These are phyloP conservation scores for Hypsizygus marmoreus DNA, from an alignment of 768 basidiomycete species.

Conservation along the genomic window DNA sequence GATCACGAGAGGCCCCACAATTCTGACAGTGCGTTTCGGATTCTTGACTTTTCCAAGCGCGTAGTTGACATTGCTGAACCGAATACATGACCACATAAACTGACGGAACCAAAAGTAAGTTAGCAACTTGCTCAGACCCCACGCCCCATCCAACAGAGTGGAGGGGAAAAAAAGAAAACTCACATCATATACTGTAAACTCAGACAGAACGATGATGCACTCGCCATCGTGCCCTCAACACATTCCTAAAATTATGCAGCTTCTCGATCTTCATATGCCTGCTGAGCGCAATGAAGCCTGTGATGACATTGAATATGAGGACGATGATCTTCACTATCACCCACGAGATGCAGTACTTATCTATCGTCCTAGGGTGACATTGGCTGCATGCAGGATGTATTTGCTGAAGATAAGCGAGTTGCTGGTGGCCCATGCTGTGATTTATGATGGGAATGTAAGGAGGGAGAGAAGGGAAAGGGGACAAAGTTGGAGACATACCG, in stretches of 20 bases:
- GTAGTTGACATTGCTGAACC: constrained; percentile 71
- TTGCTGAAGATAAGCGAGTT: constrained; percentile 63
- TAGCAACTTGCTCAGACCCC: no score
- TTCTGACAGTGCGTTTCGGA: constrained; percentile 60
- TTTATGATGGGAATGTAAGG: no score
- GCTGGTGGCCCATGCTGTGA: constrained; percentile 44
- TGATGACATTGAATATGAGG: constrained; percentile 47
- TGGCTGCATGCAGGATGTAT: constrained; percentile 40
- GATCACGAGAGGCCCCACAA: constrained; percentile 65
- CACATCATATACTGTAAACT: constrained; percentile 13
- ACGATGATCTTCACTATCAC: constrained; percentile 51
- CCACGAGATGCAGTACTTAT: constrained; percentile 36
- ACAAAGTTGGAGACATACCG: no score
- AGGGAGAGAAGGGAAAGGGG: no score
- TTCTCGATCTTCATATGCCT: constrained; percentile 33
- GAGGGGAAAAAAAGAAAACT: constrained; percentile 48
- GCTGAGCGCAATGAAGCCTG: constrained; percentile 48
- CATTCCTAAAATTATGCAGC: constrained; percentile 35
- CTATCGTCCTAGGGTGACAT: constrained; percentile 29
- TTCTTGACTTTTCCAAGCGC: constrained; percentile 62
- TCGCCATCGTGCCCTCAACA: constrained; percentile 47
- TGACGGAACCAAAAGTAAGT: no score
- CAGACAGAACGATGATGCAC: constrained; percentile 50
- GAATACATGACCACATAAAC: constrained; percentile 50
- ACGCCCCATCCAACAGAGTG: no score